These are phyloP conservation scores for Hortaea werneckii DNA, from an alignment of 2,329 filamentous ascomycete genomes.

Conservation along the genomic window DNA sequence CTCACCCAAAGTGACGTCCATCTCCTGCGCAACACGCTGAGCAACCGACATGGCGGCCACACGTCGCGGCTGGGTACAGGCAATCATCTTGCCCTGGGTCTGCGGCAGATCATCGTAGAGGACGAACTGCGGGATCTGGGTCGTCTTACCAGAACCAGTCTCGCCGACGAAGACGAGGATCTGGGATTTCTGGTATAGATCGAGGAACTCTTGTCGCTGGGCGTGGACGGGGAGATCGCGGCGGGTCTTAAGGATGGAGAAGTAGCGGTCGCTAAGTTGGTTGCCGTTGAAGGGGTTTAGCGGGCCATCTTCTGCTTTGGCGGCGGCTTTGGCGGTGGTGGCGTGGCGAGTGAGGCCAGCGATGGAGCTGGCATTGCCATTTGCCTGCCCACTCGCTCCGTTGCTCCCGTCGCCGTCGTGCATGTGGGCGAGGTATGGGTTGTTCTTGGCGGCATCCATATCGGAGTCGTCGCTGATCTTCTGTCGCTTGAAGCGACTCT, in stretches of 20 bases:
- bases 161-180: slow-evolving; percentile 98
- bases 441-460: slow-evolving; percentile 46
- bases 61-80: slow-evolving; percentile 94
- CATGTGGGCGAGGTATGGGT: slow-evolving; percentile 89
- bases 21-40: slow-evolving; percentile 92
- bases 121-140: slow-evolving; percentile 97
- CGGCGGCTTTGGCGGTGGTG: slow-evolving; percentile 68
- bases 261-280: slow-evolving; percentile 72
- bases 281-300: slow-evolving; percentile 76
- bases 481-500: slow-evolving; percentile 35
- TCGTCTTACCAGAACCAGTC: slow-evolving; percentile 98
- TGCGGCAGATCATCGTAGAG: slow-evolving; percentile 94
- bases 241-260: slow-evolving; percentile 74
- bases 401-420: slow-evolving; percentile 31
- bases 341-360: slow-evolving; percentile 63
- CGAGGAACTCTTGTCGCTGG: slow-evolving; percentile 84
- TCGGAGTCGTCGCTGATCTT: slow-evolving; percentile 44
- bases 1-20: slow-evolving; percentile 85
- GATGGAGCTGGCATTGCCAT: slow-evolving; percentile 30
- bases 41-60: slow-evolving; percentile 98
- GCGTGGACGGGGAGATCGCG: slow-evolving; percentile 83
- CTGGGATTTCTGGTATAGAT: slow-evolving; percentile 86
- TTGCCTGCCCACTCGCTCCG: slow-evolving; percentile 23
- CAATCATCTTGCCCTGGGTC: slow-evolving; percentile 74
- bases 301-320: slow-evolving; percentile 66